A percentile compares a stretch with the other conserved stretches of the same genome.
Conservation (phyloP, 331 rosid genomes). For the Prunus yedoensis region DNA sequence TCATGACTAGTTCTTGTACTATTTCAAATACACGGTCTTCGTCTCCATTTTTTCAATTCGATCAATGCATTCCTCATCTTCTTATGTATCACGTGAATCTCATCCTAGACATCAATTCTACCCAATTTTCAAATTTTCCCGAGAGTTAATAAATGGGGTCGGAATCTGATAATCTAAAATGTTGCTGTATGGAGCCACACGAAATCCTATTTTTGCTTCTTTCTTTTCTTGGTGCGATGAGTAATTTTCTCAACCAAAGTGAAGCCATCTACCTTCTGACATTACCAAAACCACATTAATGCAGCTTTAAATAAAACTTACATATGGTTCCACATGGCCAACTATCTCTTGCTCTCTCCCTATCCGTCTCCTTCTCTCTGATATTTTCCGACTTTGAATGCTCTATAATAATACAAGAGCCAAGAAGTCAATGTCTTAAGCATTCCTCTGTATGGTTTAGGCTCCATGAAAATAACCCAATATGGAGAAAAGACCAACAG, state of each 20-base stretch:
- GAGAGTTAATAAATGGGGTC: neutral
- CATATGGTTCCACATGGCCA: neutral
- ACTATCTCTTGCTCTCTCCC: slow-evolving; percentile 14
- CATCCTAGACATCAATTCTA: too few species aligned
- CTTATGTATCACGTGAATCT: too few species aligned
- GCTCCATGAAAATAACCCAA: neutral
- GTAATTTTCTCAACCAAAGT: neutral
- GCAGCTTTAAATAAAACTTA: slow-evolving; percentile 44
- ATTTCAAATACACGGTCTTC: too few species aligned
- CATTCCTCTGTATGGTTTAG: neutral
- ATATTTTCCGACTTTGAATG: neutral
- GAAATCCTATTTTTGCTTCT: neutral
- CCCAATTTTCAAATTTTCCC: too few species aligned
- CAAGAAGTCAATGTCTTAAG: neutral
- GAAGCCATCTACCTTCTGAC: slow-evolving; percentile 53
- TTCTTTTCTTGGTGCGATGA: neutral
- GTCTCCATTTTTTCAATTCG: too few species aligned
- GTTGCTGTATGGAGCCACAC: neutral
- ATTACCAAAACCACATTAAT: slow-evolving; percentile 63
- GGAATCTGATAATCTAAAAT: neutral
- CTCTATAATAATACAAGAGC: neutral
- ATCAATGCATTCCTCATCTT: too few species aligned
- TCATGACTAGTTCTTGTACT: too few species aligned
- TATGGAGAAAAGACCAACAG: slow-evolving; percentile 43
- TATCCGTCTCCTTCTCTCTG: slow-evolving; percentile 3